Evolutionary conservation across 768 basidiomycete genomes (phyloP).

Genomic region (Suillus lakei): DNA sequence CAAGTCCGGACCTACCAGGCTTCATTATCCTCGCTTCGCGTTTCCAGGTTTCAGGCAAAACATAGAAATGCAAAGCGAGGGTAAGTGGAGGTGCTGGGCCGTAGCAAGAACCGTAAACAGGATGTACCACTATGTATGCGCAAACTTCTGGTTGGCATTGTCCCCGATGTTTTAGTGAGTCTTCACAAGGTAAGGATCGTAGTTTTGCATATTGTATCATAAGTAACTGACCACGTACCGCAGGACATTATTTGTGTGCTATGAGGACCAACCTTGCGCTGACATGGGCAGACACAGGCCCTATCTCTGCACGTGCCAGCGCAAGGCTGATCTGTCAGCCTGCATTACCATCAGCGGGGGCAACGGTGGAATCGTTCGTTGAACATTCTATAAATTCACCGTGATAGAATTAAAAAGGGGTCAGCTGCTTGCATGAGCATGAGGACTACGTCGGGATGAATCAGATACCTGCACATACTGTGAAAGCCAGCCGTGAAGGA

Average conservation of each 20-base stretch:
- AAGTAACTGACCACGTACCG: not conserved
- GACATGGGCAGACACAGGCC: not conserved
- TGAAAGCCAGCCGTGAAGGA: too few relatives aligned
- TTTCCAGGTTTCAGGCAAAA: not conserved
- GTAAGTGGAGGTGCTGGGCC: not conserved
- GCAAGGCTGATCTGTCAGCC: not conserved
- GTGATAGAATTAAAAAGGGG: not conserved
- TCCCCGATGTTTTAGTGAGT: too few relatives aligned
- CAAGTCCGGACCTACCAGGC: not conserved
- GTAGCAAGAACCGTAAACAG: too few relatives aligned
- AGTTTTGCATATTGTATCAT: not conserved
- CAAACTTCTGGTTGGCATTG: too few relatives aligned
- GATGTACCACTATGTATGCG: too few relatives aligned
- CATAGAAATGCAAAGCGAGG: not conserved
- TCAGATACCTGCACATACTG: too few relatives aligned
- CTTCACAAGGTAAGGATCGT: not conserved
- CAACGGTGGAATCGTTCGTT: not conserved
- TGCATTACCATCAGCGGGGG: not conserved
- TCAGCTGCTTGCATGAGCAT: not conserved
- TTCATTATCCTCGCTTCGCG: not conserved
- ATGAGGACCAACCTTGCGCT: not conserved
- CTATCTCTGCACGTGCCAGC: not conserved
- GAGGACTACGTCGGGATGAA: too few relatives aligned
- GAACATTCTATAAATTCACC: not conserved
- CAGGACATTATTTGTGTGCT: not conserved